phyloP scores from a whole-genome alignment of 140 eudicot species.

The Ambrosia hybrid region DNA sequence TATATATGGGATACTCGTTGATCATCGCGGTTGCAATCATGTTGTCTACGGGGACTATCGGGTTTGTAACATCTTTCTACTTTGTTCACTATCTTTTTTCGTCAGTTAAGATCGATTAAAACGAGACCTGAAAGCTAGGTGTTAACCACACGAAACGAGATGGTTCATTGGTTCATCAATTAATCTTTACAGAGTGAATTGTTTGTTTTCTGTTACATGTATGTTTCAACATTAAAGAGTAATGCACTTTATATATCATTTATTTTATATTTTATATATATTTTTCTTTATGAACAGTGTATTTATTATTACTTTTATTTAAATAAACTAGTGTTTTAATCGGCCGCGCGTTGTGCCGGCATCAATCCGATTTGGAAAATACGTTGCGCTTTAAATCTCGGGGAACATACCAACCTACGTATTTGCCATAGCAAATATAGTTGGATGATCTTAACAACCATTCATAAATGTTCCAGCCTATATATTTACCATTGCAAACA shows the following conservation, averaged over 20 bases:
- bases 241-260: too few relatives aligned
- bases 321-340: too few relatives aligned
- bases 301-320: too few relatives aligned
- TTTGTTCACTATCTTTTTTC: conserved; percentile 77
- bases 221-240: conserved; percentile 24
- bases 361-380: too few relatives aligned
- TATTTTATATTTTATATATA: not conserved
- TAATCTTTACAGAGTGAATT: conserved; percentile 11
- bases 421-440: too few relatives aligned
- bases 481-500: too few relatives aligned
- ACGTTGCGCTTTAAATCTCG: too few relatives aligned
- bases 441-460: too few relatives aligned
- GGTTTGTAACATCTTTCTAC: conserved; percentile 63
- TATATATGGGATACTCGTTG: conserved; percentile 69
- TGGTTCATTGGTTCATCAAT: conserved; percentile 16
- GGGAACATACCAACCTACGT: too few relatives aligned
- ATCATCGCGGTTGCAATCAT: conserved; percentile 65
- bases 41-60: conserved; percentile 73
- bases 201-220: conserved; percentile 23
- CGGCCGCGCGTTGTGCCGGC: too few relatives aligned
- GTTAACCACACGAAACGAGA: not conserved
- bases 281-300: too few relatives aligned
- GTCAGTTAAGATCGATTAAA: conserved; percentile 65
- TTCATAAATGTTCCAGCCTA: too few relatives aligned
- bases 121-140: not conserved